Conservation (phyloP, 768 basidiomycete species). For the Artomyces pyxidatus region DNA sequence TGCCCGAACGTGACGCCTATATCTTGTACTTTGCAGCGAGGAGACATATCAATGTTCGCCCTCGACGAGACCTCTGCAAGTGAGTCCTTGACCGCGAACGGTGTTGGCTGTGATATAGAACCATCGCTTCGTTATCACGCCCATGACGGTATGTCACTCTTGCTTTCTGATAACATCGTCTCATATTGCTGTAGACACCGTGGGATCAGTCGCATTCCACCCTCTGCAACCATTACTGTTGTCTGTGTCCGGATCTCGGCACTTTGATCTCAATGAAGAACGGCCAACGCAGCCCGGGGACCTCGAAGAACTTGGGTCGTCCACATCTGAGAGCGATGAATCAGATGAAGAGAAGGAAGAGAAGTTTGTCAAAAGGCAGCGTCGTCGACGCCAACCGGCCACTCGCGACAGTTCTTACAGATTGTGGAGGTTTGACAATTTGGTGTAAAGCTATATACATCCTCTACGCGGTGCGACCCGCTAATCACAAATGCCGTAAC, state of each 20-base stretch:
- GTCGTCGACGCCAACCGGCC: not conserved
- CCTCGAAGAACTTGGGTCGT: not conserved
- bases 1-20: not conserved
- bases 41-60: conserved; percentile 53
- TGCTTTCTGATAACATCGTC: not conserved
- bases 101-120: not conserved
- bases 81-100: conserved; percentile 1
- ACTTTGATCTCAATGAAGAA: conserved; percentile 34
- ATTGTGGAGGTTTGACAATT: not conserved
- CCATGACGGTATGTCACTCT: conserved; percentile 41
- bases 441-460: too few species aligned
- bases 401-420: not conserved
- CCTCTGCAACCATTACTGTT: conserved; percentile 50
- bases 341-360: not conserved
- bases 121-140: conserved; percentile 38
- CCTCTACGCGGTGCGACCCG: too few species aligned
- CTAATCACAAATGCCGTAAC: too few species aligned
- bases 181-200: conserved; percentile 41
- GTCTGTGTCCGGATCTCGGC: conserved; percentile 73
- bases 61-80: conserved; percentile 21
- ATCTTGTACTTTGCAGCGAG: conserved; percentile 33
- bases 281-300: not conserved
- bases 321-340: not conserved
- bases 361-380: not conserved
- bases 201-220: conserved; percentile 70